Percentiles rank a stretch among this genome's conserved stretches.
Evolutionary conservation across 1,284 basidiomycete species (phyloP).

Genomic region (Ceratobasidium sp.): DNA sequence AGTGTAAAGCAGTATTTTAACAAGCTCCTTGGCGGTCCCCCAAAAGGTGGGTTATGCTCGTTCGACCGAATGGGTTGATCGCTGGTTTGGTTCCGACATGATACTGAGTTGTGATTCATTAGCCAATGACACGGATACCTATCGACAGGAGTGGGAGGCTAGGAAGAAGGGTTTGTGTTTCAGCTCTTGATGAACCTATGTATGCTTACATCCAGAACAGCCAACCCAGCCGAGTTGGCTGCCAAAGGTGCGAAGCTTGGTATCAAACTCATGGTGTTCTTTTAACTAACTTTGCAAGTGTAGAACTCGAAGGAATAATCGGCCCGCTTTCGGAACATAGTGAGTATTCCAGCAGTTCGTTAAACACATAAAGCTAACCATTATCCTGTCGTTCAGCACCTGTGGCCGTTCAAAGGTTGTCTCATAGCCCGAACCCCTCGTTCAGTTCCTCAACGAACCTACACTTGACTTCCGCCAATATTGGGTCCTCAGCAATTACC

Average conservation of each 20-base stretch:
- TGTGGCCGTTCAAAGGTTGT: not conserved
- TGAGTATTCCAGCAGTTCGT: not conserved
- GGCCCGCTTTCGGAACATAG: conserved; percentile 13
- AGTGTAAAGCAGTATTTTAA: not conserved
- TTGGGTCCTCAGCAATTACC: not conserved
- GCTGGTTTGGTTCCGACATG: not conserved
- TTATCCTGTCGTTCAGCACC: not conserved
- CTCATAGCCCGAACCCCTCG: not conserved
- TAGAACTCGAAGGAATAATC: conserved; percentile 1
- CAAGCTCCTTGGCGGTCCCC: not conserved
- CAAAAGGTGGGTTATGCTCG: conserved; percentile 1
- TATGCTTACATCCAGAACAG: not conserved
- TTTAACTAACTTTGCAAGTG: not conserved
- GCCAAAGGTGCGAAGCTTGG: not conserved
- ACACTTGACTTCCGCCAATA: not conserved
- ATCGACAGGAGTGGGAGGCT: not conserved
- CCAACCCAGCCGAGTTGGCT: not conserved
- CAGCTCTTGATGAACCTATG: not conserved
- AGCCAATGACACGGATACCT: conserved; percentile 24
- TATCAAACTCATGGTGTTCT: not conserved
- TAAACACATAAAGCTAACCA: not conserved
- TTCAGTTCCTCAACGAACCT: not conserved
- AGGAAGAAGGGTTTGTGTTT: conserved; percentile 5
- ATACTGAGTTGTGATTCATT: not conserved
- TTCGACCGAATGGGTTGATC: not conserved